phyloP scores from a whole-genome alignment of 2,329 filamentous ascomycete species.

The Talaromyces sp. region DNA sequence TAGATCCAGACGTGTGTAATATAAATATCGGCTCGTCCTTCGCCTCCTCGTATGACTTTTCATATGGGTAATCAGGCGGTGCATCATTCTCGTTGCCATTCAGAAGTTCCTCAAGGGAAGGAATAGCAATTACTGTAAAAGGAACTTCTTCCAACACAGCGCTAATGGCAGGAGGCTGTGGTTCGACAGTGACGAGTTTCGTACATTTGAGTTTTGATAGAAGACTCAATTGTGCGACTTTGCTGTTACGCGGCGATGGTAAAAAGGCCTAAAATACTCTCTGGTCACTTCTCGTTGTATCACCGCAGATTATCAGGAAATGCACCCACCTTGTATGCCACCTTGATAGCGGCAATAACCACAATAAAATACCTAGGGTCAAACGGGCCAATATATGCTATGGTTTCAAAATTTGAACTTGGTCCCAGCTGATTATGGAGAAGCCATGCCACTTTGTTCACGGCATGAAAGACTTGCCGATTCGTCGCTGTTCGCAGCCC shows the following conservation, averaged over 20 bases:
- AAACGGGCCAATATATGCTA: conserved; percentile 15
- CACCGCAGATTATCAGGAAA: not conserved
- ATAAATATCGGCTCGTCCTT: conserved; percentile 29
- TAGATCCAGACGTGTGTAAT: conserved; percentile 14
- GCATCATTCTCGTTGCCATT: not conserved
- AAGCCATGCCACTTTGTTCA: conserved; percentile 11
- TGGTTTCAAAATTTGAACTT: conserved; percentile 12
- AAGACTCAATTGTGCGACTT: conserved; percentile 1
- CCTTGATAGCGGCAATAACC: conserved; percentile 17
- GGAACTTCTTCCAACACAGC: not conserved
- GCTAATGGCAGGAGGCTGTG: conserved; percentile 2
- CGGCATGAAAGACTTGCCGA: conserved; percentile 1
- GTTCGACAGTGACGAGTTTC: conserved; percentile 9
- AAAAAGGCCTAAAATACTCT: not conserved
- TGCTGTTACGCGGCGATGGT: conserved; percentile 12
- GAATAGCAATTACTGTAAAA: not conserved
- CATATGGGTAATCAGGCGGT: conserved; percentile 29
- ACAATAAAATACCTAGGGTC: conserved; percentile 16
- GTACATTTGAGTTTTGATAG: conserved; percentile 1
- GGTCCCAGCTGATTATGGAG: not conserved
- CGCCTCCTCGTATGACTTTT: conserved; percentile 37
- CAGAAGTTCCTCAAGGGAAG: not conserved
- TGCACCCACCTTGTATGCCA: conserved; percentile 15
- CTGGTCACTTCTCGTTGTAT: not conserved
- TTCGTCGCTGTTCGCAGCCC: conserved; percentile 13